Conservation (phyloP, 2,329 filamentous ascomycete species). For the Cadophora sp. region DNA sequence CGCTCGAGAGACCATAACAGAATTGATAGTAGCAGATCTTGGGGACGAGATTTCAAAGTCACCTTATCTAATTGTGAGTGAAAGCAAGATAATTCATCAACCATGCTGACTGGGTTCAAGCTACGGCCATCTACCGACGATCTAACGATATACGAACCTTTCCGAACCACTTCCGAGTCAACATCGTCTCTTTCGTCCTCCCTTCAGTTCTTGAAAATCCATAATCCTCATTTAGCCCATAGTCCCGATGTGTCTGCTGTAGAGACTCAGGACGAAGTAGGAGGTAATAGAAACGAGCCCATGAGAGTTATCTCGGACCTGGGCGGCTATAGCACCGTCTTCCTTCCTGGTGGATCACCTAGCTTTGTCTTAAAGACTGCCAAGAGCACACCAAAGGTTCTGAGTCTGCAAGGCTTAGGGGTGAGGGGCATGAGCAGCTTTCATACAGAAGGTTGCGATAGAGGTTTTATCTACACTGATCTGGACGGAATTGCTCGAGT, state of each 20-base stretch:
- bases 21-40: slow-evolving; percentile 84
- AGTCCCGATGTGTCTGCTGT: slow-evolving; percentile 56
- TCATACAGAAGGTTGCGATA: slow-evolving; percentile 77
- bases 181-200: slow-evolving; percentile 44
- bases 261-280: slow-evolving; percentile 56
- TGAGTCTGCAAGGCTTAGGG: slow-evolving; percentile 72
- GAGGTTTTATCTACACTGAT: slow-evolving; percentile 85
- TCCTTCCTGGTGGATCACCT: slow-evolving; percentile 80
- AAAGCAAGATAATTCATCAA: neutral
- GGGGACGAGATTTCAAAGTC: slow-evolving; percentile 74
- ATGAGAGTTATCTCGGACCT: slow-evolving; percentile 62
- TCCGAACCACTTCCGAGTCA: slow-evolving; percentile 52
- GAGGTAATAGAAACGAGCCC: slow-evolving; percentile 48
- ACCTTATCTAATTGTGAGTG: slow-evolving; percentile 81
- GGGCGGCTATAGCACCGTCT: slow-evolving; percentile 81
- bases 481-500: slow-evolving; percentile 74
- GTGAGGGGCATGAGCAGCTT: slow-evolving; percentile 78
- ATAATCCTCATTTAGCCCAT: slow-evolving; percentile 71
- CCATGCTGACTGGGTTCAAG: slow-evolving; percentile 49
- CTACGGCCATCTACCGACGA: slow-evolving; percentile 82
- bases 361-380: slow-evolving; percentile 84
- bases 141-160: slow-evolving; percentile 85
- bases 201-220: slow-evolving; percentile 78
- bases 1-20: slow-evolving; percentile 74
- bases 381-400: slow-evolving; percentile 75